Evolutionary conservation across 371 early-diverging fungal species (phyloP).

Genomic region (Lichtheimia corymbifera): DNA sequence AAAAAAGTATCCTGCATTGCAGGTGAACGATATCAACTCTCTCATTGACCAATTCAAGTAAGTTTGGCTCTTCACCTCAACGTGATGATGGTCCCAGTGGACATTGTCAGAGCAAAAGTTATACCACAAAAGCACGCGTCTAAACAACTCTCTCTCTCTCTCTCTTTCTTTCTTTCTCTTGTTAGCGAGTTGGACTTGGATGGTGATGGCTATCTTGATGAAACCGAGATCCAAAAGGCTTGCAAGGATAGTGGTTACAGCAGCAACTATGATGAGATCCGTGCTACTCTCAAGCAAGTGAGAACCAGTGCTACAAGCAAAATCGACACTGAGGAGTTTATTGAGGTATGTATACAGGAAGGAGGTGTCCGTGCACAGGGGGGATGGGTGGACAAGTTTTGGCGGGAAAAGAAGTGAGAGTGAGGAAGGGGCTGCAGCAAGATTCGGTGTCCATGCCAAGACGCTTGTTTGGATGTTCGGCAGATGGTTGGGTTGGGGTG

Average conservation of each 20-base stretch:
- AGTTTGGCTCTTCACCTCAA: conserved; percentile 5
- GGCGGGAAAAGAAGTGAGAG: neutral
- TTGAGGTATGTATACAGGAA: conserved; percentile 59
- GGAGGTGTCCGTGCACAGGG: neutral
- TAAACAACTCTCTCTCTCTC: neutral
- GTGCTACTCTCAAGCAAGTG: conserved; percentile 71
- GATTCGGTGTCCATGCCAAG: neutral
- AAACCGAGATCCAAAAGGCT: conserved; percentile 70
- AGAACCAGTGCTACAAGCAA: conserved; percentile 72
- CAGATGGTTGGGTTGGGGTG: no score
- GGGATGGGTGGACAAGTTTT: neutral
- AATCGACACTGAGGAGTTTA: conserved; percentile 83
- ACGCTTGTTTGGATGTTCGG: no score
- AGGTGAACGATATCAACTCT: conserved; percentile 60
- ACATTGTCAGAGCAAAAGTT: no score
- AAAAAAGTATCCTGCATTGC: conserved; percentile 63
- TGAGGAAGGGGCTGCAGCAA: neutral
- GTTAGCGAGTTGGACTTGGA: conserved; percentile 70
- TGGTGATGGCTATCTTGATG: conserved; percentile 74
- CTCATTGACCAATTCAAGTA: conserved; percentile 69
- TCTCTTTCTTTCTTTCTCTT: neutral
- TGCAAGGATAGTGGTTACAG: conserved; percentile 73
- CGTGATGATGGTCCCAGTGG: neutral
- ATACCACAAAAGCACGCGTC: neutral
- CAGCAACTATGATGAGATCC: conserved; percentile 76